A percentile compares a stretch with the other conserved stretches of the same genome.
Evolutionary conservation across 371 early-diverging fungal genomes (phyloP).

Genomic region (Syncephalastrum sp.): DNA sequence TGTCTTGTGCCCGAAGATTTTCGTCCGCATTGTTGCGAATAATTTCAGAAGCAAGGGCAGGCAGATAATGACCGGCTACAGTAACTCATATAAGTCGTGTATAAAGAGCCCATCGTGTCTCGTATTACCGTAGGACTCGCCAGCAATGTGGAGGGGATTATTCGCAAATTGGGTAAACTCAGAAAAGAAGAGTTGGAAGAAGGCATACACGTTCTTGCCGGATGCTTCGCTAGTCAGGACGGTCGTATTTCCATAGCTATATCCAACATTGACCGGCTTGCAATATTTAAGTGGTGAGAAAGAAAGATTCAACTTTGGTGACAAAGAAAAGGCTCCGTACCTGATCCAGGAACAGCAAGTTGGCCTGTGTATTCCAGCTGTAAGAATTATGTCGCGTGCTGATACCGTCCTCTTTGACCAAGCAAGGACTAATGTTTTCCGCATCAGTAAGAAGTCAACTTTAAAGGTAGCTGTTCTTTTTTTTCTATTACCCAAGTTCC

Average conservation of each 20-base stretch:
- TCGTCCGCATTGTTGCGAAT: constrained; percentile 18
- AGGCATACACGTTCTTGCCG: constrained; percentile 58
- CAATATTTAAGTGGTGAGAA: neutral
- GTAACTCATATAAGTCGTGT: neutral
- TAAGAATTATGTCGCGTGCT: constrained; percentile 56
- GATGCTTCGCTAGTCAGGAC: constrained; percentile 52
- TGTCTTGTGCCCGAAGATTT: constrained; percentile 10
- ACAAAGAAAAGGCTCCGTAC: constrained; percentile 11
- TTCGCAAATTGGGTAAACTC: constrained; percentile 47
- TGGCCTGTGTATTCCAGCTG: constrained; percentile 83
- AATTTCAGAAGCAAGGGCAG: constrained; percentile 72
- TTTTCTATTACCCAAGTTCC: constrained; percentile 58
- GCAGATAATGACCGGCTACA: constrained; percentile 74
- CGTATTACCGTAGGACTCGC: constrained; percentile 57
- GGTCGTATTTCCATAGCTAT: constrained; percentile 66
- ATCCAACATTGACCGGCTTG: constrained; percentile 74
- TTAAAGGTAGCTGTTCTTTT: too few relatives aligned
- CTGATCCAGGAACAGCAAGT: constrained; percentile 84
- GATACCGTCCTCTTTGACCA: constrained; percentile 56
- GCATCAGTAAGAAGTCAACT: too few relatives aligned
- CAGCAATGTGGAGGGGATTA: constrained; percentile 48
- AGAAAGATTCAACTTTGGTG: neutral
- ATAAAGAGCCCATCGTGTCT: neutral
- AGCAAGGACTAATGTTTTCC: constrained; percentile 52
- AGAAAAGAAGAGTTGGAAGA: constrained; percentile 71